A percentile compares a stretch with the other conserved stretches of the same genome.
These are phyloP conservation scores for Pseudozyma flocculosa DNA, from an alignment of 1,284 basidiomycete genomes.

Conservation along the genomic window DNA sequence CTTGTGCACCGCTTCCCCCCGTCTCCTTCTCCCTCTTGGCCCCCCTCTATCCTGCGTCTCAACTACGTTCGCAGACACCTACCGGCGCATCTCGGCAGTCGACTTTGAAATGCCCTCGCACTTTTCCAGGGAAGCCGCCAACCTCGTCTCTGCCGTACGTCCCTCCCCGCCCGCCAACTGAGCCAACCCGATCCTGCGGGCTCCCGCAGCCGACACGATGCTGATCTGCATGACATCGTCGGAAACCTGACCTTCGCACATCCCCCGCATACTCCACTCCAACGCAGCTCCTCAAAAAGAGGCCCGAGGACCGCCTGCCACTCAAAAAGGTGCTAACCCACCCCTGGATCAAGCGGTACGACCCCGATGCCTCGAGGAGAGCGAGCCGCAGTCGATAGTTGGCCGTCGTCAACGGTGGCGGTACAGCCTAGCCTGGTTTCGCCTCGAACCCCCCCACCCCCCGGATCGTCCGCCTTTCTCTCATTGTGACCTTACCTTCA, in stretches of 20 bases:
- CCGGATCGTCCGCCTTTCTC: too few species aligned
- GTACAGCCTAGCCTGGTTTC: too few species aligned
- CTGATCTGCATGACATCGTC: neutral
- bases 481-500: too few species aligned
- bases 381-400: conserved; percentile 19
- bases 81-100: conserved; percentile 45
- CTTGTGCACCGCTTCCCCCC: too few species aligned
- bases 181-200: neutral
- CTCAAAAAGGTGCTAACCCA: conserved; percentile 78
- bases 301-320: conserved; percentile 78
- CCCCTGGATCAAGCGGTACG: conserved; percentile 87
- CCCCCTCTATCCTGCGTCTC: too few species aligned
- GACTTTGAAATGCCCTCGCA: conserved; percentile 48
- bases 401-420: too few species aligned
- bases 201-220: neutral
- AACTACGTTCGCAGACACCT: conserved; percentile 35
- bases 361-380: conserved; percentile 48
- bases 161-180: neutral
- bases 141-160: conserved; percentile 43
- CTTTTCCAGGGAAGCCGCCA: conserved; percentile 40
- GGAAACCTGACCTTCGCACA: too few species aligned
- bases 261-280: too few species aligned
- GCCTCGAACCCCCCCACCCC: too few species aligned
- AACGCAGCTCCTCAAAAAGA: conserved; percentile 87
- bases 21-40: too few species aligned